Evolutionary conservation across 805 yeast species (phyloP).

Genomic region (Metschnikowia henanensis): DNA sequence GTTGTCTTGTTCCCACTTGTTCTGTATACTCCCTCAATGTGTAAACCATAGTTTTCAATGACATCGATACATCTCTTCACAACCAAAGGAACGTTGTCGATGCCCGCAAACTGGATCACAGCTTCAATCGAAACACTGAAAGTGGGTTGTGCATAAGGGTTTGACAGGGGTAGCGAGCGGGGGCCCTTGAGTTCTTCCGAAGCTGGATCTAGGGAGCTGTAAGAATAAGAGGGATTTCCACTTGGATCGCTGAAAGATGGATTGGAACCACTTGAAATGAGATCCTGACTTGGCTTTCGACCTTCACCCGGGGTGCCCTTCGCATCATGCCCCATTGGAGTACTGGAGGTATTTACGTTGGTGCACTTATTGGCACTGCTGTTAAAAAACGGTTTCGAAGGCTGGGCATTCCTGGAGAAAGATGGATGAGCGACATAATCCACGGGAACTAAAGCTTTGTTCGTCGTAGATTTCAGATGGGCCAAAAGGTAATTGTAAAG

Average conservation of each 20-base stretch:
- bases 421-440: conserved; percentile 73
- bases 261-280: conserved; percentile 1
- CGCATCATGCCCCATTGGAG: background rate
- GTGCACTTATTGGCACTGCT: conserved; percentile 4
- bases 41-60: conserved; percentile 80
- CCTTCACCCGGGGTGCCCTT: background rate
- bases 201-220: conserved; percentile 37
- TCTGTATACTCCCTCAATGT: conserved; percentile 87
- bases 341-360: background rate
- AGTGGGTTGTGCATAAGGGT: conserved; percentile 41
- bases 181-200: conserved; percentile 37
- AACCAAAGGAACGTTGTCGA: conserved; percentile 87
- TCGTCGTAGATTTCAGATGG: conserved; percentile 38
- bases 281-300: conserved; percentile 4
- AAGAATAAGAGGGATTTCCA: conserved; percentile 10
- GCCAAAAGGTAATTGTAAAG: conserved; percentile 66
- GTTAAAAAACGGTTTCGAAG: conserved; percentile 34
- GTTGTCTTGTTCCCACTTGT: conserved; percentile 77
- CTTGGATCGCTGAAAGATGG: conserved; percentile 5
- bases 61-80: conserved; percentile 88
- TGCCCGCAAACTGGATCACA: conserved; percentile 72
- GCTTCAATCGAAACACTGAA: conserved; percentile 86
- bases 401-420: conserved; percentile 38
- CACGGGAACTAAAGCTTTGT: conserved; percentile 57
- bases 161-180: conserved; percentile 25